These are phyloP conservation scores for Cucumis melo DNA, from an alignment of 306 rosid species.

Conservation along the genomic window DNA sequence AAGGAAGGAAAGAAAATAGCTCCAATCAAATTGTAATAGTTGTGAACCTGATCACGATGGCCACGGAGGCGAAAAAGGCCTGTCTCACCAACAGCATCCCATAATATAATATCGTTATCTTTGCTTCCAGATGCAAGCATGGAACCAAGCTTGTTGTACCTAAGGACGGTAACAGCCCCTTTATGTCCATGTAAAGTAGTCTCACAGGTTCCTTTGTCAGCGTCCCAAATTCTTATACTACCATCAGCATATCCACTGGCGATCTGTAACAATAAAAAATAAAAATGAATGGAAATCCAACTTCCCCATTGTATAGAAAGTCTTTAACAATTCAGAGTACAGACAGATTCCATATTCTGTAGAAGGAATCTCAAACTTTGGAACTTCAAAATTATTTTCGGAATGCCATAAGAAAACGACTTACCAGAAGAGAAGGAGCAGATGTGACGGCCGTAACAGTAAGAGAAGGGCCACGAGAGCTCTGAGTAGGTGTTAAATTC, in stretches of 20 bases:
- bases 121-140: slow-evolving; percentile 89
- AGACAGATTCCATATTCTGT: neutral
- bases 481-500: slow-evolving; percentile 43
- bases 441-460: slow-evolving; percentile 58
- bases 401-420: neutral
- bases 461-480: slow-evolving; percentile 41
- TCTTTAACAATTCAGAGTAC: neutral
- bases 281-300: neutral
- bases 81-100: slow-evolving; percentile 79
- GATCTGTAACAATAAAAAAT: slow-evolving; percentile 28
- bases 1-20: neutral
- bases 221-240: slow-evolving; percentile 73
- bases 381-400: neutral
- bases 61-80: slow-evolving; percentile 93
- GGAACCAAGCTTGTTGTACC: slow-evolving; percentile 58
- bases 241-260: slow-evolving; percentile 88
- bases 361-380: neutral
- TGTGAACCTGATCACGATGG: slow-evolving; percentile 69
- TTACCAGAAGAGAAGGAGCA: slow-evolving; percentile 28
- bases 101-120: slow-evolving; percentile 69
- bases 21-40: neutral
- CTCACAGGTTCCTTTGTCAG: slow-evolving; percentile 62
- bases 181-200: slow-evolving; percentile 85
- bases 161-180: slow-evolving; percentile 74
- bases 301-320: neutral